Evolutionary conservation across 2,329 filamentous ascomycete genomes (phyloP).

Genomic region (Sclerotinia subarctica): DNA sequence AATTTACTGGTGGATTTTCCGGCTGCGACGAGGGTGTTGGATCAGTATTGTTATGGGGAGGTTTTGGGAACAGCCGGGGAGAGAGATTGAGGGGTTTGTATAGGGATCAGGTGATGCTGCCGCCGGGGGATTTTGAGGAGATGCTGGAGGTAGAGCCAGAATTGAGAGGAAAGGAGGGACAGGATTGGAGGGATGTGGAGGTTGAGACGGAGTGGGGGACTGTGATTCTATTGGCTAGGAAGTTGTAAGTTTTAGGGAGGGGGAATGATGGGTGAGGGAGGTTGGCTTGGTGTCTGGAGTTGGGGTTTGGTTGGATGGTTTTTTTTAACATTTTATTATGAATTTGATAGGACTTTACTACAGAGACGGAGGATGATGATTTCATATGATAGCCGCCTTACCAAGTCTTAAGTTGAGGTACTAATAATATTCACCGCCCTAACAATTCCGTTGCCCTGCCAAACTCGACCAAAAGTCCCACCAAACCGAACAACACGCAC

Average conservation of each 20-base stretch:
- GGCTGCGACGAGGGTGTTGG: constrained; percentile 51
- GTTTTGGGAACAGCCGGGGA: constrained; percentile 62
- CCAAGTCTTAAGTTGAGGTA: no score
- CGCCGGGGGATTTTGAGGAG: constrained; percentile 53
- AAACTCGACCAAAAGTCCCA: no score
- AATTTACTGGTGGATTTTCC: constrained; percentile 55
- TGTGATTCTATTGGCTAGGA: constrained; percentile 55
- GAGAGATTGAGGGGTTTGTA: constrained; percentile 53
- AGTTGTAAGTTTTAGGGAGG: constrained; percentile 29
- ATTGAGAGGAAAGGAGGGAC: constrained; percentile 47
- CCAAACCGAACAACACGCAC: no score
- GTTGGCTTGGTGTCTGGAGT: neutral
- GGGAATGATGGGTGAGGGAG: no score
- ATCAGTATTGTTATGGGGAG: constrained; percentile 53
- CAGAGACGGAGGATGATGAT: no score
- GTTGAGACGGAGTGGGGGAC: constrained; percentile 61
- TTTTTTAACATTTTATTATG: no score
- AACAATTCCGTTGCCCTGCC: no score
- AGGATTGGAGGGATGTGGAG: constrained; percentile 51
- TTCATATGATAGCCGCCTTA: no score
- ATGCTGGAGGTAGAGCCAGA: constrained; percentile 52
- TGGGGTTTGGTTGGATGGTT: no score
- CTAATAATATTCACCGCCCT: no score
- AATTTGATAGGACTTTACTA: no score
- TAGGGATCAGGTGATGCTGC: constrained; percentile 45